These are phyloP conservation scores for Drechslerella coelobrocha DNA, from an alignment of 2,329 filamentous ascomycete genomes.

Conservation along the genomic window DNA sequence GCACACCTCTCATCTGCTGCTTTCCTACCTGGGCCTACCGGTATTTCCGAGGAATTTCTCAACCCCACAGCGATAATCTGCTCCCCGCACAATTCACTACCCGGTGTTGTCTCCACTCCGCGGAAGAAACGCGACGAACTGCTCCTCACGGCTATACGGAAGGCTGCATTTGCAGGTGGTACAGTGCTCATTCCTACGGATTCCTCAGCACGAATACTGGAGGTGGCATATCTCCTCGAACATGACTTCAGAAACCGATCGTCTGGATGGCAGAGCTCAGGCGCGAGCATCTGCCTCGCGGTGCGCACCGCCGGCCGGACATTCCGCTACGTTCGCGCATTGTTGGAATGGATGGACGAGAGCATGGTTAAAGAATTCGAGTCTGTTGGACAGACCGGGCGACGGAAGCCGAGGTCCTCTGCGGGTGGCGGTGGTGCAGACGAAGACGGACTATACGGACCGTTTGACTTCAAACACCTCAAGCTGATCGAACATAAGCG, in stretches of 20 bases:
- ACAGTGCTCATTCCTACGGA: constrained; percentile 93
- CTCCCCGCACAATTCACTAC: constrained; percentile 80
- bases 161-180: constrained; percentile 77
- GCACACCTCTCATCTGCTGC: constrained; percentile 92
- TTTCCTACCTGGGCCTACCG: constrained; percentile 78
- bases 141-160: constrained; percentile 79
- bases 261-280: constrained; percentile 53
- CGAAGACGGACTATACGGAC: constrained; percentile 64
- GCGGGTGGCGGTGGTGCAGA: constrained; percentile 56
- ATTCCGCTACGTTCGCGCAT: constrained; percentile 84
- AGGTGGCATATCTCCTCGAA: constrained; percentile 89
- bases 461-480: constrained; percentile 88
- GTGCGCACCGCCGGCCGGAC: constrained; percentile 86
- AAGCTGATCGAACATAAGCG: constrained; percentile 81
- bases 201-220: constrained; percentile 90
- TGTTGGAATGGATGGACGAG: constrained; percentile 99
- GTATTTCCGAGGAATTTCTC: constrained; percentile 88
- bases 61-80: constrained; percentile 94
- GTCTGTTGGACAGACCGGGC: constrained; percentile 66
- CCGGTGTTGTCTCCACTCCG: constrained; percentile 72
- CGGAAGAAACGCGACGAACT: constrained; percentile 83
- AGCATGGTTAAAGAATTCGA: constrained; percentile 92
- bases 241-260: constrained; percentile 80
- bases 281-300: constrained; percentile 64
- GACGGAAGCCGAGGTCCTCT: constrained; percentile 57